Conservation (phyloP, 179 eudicot species). For the Silene coronaria region DNA sequence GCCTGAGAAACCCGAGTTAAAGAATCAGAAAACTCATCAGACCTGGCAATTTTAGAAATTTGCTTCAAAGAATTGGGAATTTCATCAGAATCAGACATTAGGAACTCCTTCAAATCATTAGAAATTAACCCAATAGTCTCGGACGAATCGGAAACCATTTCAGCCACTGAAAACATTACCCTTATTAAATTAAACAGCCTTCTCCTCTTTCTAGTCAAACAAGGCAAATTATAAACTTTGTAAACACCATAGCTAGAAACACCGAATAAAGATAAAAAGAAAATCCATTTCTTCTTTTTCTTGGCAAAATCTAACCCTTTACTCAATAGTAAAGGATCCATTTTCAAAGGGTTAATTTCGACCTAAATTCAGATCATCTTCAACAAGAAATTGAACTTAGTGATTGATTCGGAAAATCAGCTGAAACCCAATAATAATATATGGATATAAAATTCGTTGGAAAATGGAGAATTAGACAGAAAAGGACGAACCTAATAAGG, state of each 20-base stretch:
- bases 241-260: conserved; percentile 59
- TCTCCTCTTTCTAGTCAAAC: conserved; percentile 49
- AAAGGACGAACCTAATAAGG: conserved; percentile 2
- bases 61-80: conserved; percentile 78
- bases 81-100: conserved; percentile 61
- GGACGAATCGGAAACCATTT: conserved; percentile 66
- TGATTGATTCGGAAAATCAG: too few species aligned
- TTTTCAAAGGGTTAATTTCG: background rate
- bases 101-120: conserved; percentile 65
- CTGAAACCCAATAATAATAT: too few species aligned
- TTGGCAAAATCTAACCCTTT: conserved; percentile 40
- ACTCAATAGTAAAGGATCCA: conserved; percentile 48
- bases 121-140: conserved; percentile 55
- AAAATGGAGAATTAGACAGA: conserved; percentile 11
- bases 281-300: conserved; percentile 50
- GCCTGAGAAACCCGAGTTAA: conserved; percentile 52
- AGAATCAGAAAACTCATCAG: conserved; percentile 59
- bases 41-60: conserved; percentile 57
- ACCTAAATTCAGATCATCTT: background rate
- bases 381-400: too few species aligned
- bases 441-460: too few species aligned
- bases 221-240: conserved; percentile 53
- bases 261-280: conserved; percentile 49
- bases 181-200: conserved; percentile 42
- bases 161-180: conserved; percentile 45